Percentiles rank a stretch among this genome's conserved stretches.
phyloP scores from a whole-genome alignment of 2,329 filamentous ascomycete genomes.

The Sordariomycetes sp. region DNA sequence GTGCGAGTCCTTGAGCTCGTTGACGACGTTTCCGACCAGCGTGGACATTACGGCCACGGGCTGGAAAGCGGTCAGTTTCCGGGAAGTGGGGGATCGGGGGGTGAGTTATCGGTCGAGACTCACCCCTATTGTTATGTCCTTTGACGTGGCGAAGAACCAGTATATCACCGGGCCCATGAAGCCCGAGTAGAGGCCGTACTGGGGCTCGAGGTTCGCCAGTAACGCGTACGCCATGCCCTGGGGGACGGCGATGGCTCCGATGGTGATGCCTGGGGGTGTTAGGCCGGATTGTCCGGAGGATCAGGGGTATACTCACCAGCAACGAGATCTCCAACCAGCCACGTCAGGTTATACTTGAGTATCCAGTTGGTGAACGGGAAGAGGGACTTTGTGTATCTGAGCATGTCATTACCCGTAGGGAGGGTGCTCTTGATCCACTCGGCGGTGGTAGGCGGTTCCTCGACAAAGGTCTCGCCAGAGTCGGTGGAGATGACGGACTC shows the following conservation, averaged over 20 bases:
- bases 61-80: constrained; percentile 22
- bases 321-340: constrained; percentile 79
- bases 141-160: constrained; percentile 97
- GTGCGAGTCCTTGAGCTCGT: constrained; percentile 40
- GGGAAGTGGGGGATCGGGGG: neutral
- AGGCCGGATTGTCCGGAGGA: neutral
- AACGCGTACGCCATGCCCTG: constrained; percentile 40
- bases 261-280: constrained; percentile 20
- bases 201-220: constrained; percentile 29
- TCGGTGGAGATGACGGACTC: constrained; percentile 67
- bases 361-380: constrained; percentile 94
- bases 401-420: constrained; percentile 42
- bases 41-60: constrained; percentile 94
- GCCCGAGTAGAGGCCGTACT: constrained; percentile 52
- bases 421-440: constrained; percentile 58
- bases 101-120: constrained; percentile 18
- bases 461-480: constrained; percentile 67
- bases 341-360: constrained; percentile 72
- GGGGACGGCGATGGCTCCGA: constrained; percentile 39
- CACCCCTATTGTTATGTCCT: constrained; percentile 94
- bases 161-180: constrained; percentile 94
- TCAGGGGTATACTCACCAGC: constrained; percentile 33
- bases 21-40: constrained; percentile 70
- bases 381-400: constrained; percentile 52
- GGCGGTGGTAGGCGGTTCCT: constrained; percentile 60